A percentile compares a stretch with the other conserved stretches of the same genome.
These are phyloP conservation scores for Carex parvula DNA, from an alignment of 176 grass and related monocot genomes.

Conservation along the genomic window DNA sequence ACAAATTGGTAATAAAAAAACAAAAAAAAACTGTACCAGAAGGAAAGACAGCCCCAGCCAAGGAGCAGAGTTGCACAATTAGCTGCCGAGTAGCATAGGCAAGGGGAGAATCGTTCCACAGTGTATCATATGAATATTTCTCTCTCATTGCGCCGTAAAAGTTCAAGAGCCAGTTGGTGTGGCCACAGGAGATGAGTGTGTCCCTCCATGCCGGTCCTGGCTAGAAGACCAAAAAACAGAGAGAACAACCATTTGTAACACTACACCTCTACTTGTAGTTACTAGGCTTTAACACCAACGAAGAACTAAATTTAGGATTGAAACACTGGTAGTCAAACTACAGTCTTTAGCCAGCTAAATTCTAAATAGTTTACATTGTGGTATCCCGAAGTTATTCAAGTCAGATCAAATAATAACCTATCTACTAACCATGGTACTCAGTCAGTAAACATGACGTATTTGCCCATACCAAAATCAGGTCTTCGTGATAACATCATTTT, in stretches of 20 bases:
- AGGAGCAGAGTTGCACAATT: slow-evolving; percentile 90
- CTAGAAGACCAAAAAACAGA: slow-evolving; percentile 55
- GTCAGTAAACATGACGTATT: not conserved
- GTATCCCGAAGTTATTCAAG: not conserved
- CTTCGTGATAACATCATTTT: not conserved
- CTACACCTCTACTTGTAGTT: not conserved
- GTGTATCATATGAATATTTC: slow-evolving; percentile 72
- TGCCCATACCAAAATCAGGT: not conserved
- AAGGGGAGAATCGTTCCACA: slow-evolving; percentile 91
- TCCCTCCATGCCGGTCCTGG: slow-evolving; percentile 84
- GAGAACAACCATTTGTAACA: slow-evolving; percentile 37
- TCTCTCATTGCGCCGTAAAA: slow-evolving; percentile 67
- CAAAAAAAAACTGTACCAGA: slow-evolving; percentile 49
- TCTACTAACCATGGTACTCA: not conserved
- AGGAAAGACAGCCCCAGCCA: slow-evolving; percentile 88
- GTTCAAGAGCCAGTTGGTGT: slow-evolving; percentile 73
- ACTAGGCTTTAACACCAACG: not conserved
- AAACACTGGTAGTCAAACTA: not conserved
- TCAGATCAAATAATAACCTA: not conserved
- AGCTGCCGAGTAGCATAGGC: slow-evolving; percentile 71
- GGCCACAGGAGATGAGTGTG: slow-evolving; percentile 69
- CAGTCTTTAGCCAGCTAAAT: not conserved
- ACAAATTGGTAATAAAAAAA: not conserved
- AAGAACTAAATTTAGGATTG: not conserved
- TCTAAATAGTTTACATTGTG: not conserved